A percentile compares a stretch with the other conserved stretches of the same genome.
These are phyloP conservation scores for Tuctoria greenei DNA, from an alignment of 176 grass and related monocot genomes.

Conservation along the genomic window DNA sequence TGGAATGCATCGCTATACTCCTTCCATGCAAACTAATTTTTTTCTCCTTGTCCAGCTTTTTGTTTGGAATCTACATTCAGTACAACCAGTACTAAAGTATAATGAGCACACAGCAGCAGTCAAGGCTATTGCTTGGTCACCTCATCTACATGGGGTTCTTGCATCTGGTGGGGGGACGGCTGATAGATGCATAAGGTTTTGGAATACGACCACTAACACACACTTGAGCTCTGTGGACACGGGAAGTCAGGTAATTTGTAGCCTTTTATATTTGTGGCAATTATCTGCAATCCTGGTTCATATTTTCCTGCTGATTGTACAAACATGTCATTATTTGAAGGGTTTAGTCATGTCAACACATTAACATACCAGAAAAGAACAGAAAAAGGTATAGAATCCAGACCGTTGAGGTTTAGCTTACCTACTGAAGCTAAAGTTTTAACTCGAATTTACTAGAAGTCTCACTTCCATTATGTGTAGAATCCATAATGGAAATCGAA, in stretches of 20 bases:
- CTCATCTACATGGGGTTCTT: constrained; percentile 91
- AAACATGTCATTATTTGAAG: not conserved
- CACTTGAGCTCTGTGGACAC: constrained; percentile 87
- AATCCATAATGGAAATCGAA: not conserved
- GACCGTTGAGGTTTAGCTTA: not conserved
- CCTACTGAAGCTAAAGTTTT: not conserved
- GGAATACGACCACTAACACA: constrained; percentile 91
- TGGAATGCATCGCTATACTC: constrained; percentile 10
- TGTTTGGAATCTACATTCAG: constrained; percentile 97
- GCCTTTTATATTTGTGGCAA: not conserved
- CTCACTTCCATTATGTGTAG: not conserved
- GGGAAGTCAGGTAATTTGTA: constrained; percentile 80
- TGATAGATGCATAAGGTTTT: constrained; percentile 96
- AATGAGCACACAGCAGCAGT: constrained; percentile 96
- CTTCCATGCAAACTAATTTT: not conserved
- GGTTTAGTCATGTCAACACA: not conserved
- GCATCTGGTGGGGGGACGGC: constrained; percentile 98
- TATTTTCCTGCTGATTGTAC: not conserved
- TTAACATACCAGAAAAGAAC: not conserved
- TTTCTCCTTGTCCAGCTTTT: constrained; percentile 61
- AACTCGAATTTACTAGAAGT: not conserved
- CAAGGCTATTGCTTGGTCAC: constrained; percentile 99
- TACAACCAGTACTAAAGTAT: constrained; percentile 81
- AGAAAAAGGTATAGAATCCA: not conserved
- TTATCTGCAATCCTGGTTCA: not conserved